Base-by-base conservation (phyloP, 2,329 filamentous ascomycete genomes). In the Fusarium sarcochroum region DNA sequence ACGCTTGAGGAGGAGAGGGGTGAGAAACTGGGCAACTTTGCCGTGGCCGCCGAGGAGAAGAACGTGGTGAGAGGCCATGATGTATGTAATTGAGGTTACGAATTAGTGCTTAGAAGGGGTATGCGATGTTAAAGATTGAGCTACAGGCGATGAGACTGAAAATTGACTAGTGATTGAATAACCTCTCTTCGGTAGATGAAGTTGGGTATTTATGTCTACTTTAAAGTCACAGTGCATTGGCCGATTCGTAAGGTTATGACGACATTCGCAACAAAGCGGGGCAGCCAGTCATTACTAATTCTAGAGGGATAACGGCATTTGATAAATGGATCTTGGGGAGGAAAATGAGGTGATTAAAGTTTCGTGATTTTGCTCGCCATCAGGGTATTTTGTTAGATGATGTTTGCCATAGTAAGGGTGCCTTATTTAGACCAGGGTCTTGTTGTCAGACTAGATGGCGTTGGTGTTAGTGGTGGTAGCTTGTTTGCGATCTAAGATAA, bases 1-100 rank as follows among this genome's bases (percentile, higher is more conserved):
- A 69, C 90, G 88, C 50, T 89, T 84, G 41, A 96, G 87, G 9
- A 97, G 88, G 61, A 94, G 85, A 2, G 91, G 91, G 10, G 93
- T 96, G 38, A 96, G 85, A 42, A 90, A 81, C 60, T 92, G 88
- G 69, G 92, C 87, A 62, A 96, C 80, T 77, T 94, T 93, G 81
- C 93, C 93, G 81, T 94, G 92, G 73, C 93, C 93, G 74, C 93
- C 93, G 66, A 96, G 87, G 69, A 96, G 80, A 63, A 94, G 89
- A 61, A 94, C 88, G 75, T 87, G 83, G 41, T 76, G 77, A 40
- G 79, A 72, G 46, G 75, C 47, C 78, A 80, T 80, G 38, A n/a
- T 72, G 63, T 17, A 37, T 42, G 17, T 15, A 11, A 50, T 20
- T 45, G 17, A 44, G 21, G 15, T 50, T 30, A 21, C 23, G 17